Percentiles rank a stretch among this genome's conserved stretches.
These are phyloP conservation scores for Tylopilus sp. DNA, from an alignment of 1,284 basidiomycete genomes.

Conservation along the genomic window DNA sequence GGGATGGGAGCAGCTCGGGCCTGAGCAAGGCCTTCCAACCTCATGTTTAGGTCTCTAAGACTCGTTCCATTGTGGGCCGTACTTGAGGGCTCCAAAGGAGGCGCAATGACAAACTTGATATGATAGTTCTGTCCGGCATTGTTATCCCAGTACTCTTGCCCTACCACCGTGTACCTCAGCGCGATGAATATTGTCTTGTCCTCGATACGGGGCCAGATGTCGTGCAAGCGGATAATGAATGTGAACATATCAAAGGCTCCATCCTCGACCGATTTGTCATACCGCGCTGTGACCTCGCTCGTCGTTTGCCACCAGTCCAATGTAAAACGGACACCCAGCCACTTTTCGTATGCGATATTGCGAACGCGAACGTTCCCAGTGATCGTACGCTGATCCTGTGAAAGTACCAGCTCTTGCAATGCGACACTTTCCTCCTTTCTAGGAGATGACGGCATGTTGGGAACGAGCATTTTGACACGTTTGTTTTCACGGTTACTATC, in stretches of 20 bases:
- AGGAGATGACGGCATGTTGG: conserved; percentile 47
- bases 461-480: conserved; percentile 48
- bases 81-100: conserved; percentile 14
- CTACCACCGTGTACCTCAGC: conserved; percentile 71
- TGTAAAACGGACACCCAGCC: conserved; percentile 87
- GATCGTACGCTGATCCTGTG: conserved; percentile 56
- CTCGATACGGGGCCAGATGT: conserved; percentile 68
- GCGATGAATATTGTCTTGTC: conserved; percentile 85
- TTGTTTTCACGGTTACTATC: conserved; percentile 38
- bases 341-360: conserved; percentile 87
- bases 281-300: conserved; percentile 84
- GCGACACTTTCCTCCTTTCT: conserved; percentile 43
- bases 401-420: conserved; percentile 55
- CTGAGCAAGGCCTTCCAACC: conserved; percentile 55
- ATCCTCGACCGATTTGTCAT: conserved; percentile 61
- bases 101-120: conserved; percentile 49
- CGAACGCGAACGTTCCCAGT: conserved; percentile 76
- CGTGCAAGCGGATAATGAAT: conserved; percentile 64
- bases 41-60: conserved; percentile 49
- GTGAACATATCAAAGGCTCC: conserved; percentile 64
- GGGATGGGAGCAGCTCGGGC: conserved; percentile 34
- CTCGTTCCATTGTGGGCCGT: conserved; percentile 20
- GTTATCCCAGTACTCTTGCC: conserved; percentile 88
- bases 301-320: conserved; percentile 95
- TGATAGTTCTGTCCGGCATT: conserved; percentile 80